Conservation (phyloP, 345 rosid species). For the Lumnitzera racemosa region DNA sequence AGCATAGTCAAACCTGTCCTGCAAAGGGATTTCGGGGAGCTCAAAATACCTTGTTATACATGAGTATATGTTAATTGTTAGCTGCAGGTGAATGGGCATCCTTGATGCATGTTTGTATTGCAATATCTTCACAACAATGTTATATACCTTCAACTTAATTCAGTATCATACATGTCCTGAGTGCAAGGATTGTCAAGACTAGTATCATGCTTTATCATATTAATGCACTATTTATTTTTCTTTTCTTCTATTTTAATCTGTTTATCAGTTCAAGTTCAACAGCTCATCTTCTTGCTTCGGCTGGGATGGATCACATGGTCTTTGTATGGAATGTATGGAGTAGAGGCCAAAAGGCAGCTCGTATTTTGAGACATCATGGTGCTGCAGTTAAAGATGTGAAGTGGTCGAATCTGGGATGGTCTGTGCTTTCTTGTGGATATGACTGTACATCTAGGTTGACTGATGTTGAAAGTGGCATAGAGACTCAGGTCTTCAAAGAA, state of each 20-base stretch:
- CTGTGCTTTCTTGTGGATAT: slow-evolving; percentile 74
- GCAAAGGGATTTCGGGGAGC: no score
- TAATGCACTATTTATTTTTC: background rate
- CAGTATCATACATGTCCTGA: background rate
- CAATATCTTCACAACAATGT: no score
- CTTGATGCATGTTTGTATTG: no score
- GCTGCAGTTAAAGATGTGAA: slow-evolving; percentile 71
- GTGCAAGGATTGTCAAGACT: background rate
- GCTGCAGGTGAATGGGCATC: no score
- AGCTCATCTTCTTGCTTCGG: slow-evolving; percentile 93
- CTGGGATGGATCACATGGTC: slow-evolving; percentile 64
- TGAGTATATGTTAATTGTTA: no score
- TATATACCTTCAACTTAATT: no score
- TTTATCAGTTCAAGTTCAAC: slow-evolving; percentile 44
- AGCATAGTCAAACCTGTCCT: no score
- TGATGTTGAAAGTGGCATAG: slow-evolving; percentile 71
- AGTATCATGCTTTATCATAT: background rate
- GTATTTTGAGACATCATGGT: slow-evolving; percentile 44
- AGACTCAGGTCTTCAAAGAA: slow-evolving; percentile 53
- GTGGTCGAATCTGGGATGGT: slow-evolving; percentile 52
- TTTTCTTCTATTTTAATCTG: slow-evolving; percentile 28
- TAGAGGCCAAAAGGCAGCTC: slow-evolving; percentile 46
- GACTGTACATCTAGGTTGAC: slow-evolving; percentile 59
- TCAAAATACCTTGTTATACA: no score
- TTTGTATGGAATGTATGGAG: slow-evolving; percentile 86